Evolutionary conservation across 164 flowering plant species (phyloP), one percentile per base, ranked within the genome.

Genomic region (Amborella trichopoda): DNA sequence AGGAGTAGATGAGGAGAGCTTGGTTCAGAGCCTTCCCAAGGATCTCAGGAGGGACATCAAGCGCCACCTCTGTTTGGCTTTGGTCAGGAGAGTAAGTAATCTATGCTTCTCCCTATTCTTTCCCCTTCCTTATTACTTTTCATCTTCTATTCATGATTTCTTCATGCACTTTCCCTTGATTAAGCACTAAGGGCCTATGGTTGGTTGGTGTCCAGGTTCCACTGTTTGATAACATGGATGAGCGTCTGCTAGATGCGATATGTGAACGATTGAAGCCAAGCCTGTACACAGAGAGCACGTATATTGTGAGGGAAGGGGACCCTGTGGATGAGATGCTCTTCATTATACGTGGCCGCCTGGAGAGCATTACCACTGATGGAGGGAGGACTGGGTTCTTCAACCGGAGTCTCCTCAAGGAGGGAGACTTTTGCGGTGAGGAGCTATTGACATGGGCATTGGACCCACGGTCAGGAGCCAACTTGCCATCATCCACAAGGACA

Each of bases 251-350:
- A 2, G 99, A 93, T 68, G 99, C 99, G 37, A 88, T 93, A 18
- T 93, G 99, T 55, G 96, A 88, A 71, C 71, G 96, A 28, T 72
- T 93, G 48, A 82, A 88, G 51, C 99, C 99, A 23, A 72, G 81
- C 55, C 59, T 93, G 28, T 83, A 73, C 68, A 88, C 96, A 0
- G 87, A 85, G 44, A 50, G 41, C 2, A 88, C 89, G 3, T 88
- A 66, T 67, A 74, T 88, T 14, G 91, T 82, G 3, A 64, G 96
- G 47, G 99, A 93, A 69, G 96, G 96, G n/a, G 96, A 93, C 53
- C 96, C 99, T 14, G 99, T 93, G 39, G 87, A 84, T 61, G 96
- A 93, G 62, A 93, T 88, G 96, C 82, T 93, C 22, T 88, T 93
- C 49, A 78, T 93, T 33, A 88, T 93, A 30, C 96, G 96, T 20